phyloP scores from a whole-genome alignment of 2,329 filamentous ascomycete genomes.

The Pseudogymnoascus pannorum region DNA sequence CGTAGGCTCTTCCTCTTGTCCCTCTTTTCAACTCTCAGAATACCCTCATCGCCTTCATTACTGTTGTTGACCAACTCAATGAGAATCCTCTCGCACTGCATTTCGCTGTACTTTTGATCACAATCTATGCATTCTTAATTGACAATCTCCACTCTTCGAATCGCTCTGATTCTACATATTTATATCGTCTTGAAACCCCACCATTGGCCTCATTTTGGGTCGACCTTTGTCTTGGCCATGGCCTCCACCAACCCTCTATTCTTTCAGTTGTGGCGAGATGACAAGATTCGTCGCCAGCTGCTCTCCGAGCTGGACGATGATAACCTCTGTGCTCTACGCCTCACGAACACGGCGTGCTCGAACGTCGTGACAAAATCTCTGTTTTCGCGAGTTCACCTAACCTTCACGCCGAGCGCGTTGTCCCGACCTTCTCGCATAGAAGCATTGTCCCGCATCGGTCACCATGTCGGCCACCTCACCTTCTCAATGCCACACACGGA shows the following conservation, averaged over 20 bases:
- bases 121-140: slow-evolving; percentile 2
- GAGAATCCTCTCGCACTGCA: neutral
- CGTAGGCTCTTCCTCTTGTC: slow-evolving; percentile 2
- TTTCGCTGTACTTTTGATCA: neutral
- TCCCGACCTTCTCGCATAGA: slow-evolving; percentile 65
- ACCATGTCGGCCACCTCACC: slow-evolving; percentile 68
- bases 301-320: slow-evolving; percentile 24
- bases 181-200: neutral
- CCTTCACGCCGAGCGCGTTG: slow-evolving; percentile 67
- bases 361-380: slow-evolving; percentile 61
- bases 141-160: neutral
- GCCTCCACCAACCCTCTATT: slow-evolving; percentile 24
- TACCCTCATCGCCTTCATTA: neutral
- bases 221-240: slow-evolving; percentile 20
- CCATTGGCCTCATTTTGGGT: slow-evolving; percentile 3
- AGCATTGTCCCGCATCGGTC: slow-evolving; percentile 69
- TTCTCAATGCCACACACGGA: slow-evolving; percentile 70
- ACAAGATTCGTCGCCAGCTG: slow-evolving; percentile 22
- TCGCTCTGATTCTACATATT: neutral
- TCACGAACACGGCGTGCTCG: slow-evolving; percentile 63
- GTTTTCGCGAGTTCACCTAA: slow-evolving; percentile 62
- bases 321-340: slow-evolving; percentile 50
- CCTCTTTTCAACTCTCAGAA: neutral
- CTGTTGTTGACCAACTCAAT: slow-evolving; percentile 9
- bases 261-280: slow-evolving; percentile 27